Evolutionary conservation across 2,329 filamentous ascomycete species (phyloP).

Genomic region (Eutypella sp.): DNA sequence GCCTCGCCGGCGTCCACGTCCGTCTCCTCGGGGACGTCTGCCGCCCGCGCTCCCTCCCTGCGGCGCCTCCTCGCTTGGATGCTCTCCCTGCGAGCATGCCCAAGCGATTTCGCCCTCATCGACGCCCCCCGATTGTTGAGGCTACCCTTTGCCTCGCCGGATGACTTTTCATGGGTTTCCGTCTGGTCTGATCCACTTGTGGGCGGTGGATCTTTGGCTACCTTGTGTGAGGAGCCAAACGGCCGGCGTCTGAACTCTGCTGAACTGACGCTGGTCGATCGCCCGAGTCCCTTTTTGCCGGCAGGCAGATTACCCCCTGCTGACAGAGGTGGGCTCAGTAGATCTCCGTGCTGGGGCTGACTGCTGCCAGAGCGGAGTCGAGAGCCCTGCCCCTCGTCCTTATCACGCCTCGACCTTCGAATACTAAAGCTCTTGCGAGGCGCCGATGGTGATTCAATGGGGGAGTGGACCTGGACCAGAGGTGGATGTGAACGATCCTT

Average conservation of each 20-base stretch:
- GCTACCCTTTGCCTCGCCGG: conserved; percentile 46
- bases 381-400: conserved; percentile 43
- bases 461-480: conserved; percentile 72
- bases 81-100: conserved; percentile 84
- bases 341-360: conserved; percentile 71
- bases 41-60: conserved; percentile 66
- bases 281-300: conserved; percentile 66
- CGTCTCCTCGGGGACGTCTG: conserved; percentile 86
- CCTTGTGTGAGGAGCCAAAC: conserved; percentile 36
- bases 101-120: conserved; percentile 77
- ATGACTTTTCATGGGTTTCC: conserved; percentile 48
- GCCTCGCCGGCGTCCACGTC: conserved; percentile 68
- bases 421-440: conserved; percentile 89
- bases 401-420: conserved; percentile 51
- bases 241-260: conserved; percentile 70
- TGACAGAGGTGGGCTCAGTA: conserved; percentile 68
- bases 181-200: conserved; percentile 80
- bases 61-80: conserved; percentile 79
- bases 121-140: conserved; percentile 56
- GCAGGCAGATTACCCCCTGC: conserved; percentile 52
- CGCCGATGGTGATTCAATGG: conserved; percentile 58
- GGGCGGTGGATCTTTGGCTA: conserved; percentile 60
- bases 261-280: conserved; percentile 89
- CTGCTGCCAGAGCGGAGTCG: conserved; percentile 52
- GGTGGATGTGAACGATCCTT: conserved; percentile 66